Base-by-base conservation (phyloP, 805 yeast species). In the Lachancea nothofagi region DNA sequence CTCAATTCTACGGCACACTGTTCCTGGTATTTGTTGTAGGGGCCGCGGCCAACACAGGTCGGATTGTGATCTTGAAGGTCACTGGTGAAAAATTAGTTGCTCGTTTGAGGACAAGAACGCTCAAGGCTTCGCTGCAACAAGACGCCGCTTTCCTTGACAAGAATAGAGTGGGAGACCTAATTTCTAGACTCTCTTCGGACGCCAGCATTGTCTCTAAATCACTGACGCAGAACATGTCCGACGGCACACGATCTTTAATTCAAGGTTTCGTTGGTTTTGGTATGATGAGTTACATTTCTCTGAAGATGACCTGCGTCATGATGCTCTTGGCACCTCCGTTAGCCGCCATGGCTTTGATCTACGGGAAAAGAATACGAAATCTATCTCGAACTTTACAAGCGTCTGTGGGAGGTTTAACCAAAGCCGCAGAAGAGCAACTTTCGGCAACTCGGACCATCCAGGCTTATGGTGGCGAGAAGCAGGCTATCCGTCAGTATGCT, bases 21-120 rank as follows among this genome's bases (percentile, higher is more conserved):
- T 77, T 77, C 10, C 71, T 70, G 2, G 64, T 88, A 2, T 87
- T 90, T 54, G 54, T 78, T 0, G 51, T 78, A 8, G 96, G 96
- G 1, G 83, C 94, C 0, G 33, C 72, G 12, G 85, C 96, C 6
- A 86, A 89, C 54, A 81, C 79, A 51, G 88, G 89, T 7, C 73
- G 97, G 50, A 75, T 83, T n/a, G 72, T 83, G 28, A 63, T 85
- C 10, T 66, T 90, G 54, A 74, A 89, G 48, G 69, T 80, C 2
- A 83, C 84, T 9, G 96, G 97, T 38, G 97, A 90, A 61, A 72
- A 84, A 46, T 67, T 90, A 26, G 95, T 89, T 45, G 90, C 96
- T 7, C 72, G 93, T 43, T 64, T 90, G 46, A 72, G 97, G 51
- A 72, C 90, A 7, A 71, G 85, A 40, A 76, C 90, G 26, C 77